These are phyloP conservation scores for Schizophyllum amplum DNA, from an alignment of 1,284 basidiomycete genomes.

Conservation along the genomic window DNA sequence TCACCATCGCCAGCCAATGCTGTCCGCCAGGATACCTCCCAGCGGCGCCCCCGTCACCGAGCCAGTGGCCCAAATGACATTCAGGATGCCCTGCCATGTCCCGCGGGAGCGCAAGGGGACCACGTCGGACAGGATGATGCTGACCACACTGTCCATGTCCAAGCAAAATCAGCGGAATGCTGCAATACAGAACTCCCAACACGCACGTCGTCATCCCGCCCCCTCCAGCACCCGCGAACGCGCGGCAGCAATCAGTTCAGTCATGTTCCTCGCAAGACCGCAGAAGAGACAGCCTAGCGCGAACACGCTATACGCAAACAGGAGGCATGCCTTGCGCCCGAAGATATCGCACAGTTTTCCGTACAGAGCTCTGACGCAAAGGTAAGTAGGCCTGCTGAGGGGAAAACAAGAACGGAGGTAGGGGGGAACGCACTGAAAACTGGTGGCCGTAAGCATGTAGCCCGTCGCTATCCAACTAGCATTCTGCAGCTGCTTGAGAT, in stretches of 20 bases:
- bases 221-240: slow-evolving; percentile 53
- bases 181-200: background rate
- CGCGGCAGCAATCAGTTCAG: slow-evolving; percentile 51
- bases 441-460: too few species aligned
- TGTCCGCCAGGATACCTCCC: slow-evolving; percentile 50
- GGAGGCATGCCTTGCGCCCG: slow-evolving; percentile 48
- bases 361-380: slow-evolving; percentile 40
- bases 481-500: too few species aligned
- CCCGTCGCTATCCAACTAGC: too few species aligned
- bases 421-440: too few species aligned
- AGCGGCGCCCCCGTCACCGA: slow-evolving; percentile 49
- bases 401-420: background rate
- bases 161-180: background rate
- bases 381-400: background rate
- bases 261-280: too few species aligned
- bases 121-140: slow-evolving; percentile 62
- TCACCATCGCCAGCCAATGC: too few species aligned
- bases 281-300: too few species aligned
- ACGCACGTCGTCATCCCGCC: slow-evolving; percentile 57
- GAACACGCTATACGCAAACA: too few species aligned
- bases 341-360: too few species aligned
- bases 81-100: slow-evolving; percentile 55
- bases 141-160: slow-evolving; percentile 41
- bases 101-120: too few species aligned
- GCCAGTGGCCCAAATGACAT: slow-evolving; percentile 48